Conservation (phyloP, 257 asterid genomes). For the Euphrasia confusa region DNA sequence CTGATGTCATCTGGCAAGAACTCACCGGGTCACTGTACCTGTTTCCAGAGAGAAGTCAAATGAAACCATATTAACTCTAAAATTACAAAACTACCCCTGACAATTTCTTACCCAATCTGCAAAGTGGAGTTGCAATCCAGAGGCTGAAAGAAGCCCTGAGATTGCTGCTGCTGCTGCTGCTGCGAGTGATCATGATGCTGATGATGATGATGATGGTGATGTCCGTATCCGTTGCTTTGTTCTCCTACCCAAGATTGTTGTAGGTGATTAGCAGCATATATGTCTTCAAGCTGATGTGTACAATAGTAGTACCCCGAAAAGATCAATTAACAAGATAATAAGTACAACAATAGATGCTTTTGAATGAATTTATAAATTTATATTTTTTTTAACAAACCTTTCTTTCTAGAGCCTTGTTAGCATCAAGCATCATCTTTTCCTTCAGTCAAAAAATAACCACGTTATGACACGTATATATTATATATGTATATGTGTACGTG, state of each 20-base stretch:
- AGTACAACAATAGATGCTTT: neutral
- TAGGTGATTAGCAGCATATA: constrained; percentile 65
- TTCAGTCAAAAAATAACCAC: constrained; percentile 19
- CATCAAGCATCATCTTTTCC: constrained; percentile 87
- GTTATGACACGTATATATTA: neutral
- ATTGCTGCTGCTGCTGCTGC: constrained; percentile 59
- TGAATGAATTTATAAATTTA: neutral
- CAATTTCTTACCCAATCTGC: constrained; percentile 62
- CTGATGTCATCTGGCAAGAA: constrained; percentile 70
- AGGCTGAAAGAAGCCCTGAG: constrained; percentile 82
- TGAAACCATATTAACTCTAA: no score
- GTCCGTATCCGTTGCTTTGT: constrained; percentile 52
- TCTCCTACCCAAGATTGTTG: constrained; percentile 68
- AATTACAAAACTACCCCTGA: no score
- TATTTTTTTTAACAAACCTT: constrained; percentile 43
- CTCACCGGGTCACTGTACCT: constrained; percentile 63
- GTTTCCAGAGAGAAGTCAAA: neutral
- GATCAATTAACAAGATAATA: neutral
- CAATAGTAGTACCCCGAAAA: neutral
- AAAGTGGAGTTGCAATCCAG: constrained; percentile 73
- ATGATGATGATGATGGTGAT: constrained; percentile 76
- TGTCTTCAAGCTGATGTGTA: constrained; percentile 62
- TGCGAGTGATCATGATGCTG: constrained; percentile 71
- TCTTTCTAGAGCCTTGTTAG: constrained; percentile 74
- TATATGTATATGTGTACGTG: neutral